These are phyloP conservation scores for Candida nanaspora DNA, from an alignment of 805 yeast species.

Conservation along the genomic window DNA sequence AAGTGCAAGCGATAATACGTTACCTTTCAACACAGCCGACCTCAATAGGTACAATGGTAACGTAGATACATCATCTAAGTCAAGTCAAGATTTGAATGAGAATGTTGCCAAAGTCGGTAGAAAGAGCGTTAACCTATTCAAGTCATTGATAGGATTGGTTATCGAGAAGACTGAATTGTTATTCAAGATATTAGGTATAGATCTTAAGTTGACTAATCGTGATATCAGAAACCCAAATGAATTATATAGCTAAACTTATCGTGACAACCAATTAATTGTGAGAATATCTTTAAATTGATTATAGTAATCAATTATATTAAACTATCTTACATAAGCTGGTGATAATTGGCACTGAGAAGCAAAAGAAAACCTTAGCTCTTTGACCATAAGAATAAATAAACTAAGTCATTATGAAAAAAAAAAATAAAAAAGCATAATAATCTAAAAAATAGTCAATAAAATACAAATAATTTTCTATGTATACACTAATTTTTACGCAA, in stretches of 20 bases:
- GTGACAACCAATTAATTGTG: neutral
- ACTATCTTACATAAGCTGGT: neutral
- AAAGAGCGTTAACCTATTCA: constrained; percentile 60
- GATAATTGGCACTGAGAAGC: no score
- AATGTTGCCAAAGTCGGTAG: constrained; percentile 22
- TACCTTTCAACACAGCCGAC: constrained; percentile 44
- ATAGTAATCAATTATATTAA: no score
- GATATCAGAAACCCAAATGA: constrained; percentile 20
- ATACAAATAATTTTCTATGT: neutral
- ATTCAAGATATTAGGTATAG: constrained; percentile 56
- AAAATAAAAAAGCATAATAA: neutral
- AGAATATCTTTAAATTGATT: no score
- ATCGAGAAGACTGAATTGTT: constrained; percentile 40
- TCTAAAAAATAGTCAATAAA: neutral
- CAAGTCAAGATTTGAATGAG: constrained; percentile 7
- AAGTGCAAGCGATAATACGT: constrained; percentile 83
- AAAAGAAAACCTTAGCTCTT: no score
- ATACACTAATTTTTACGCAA: constrained; percentile 9
- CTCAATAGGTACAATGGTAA: constrained; percentile 11
- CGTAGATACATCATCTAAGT: no score
- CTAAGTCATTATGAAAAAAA: neutral
- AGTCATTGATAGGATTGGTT: constrained; percentile 48
- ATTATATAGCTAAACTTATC: constrained; percentile 13
- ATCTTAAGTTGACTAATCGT: constrained; percentile 25
- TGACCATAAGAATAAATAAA: no score